A percentile compares a stretch with the other conserved stretches of the same genome.
These are phyloP conservation scores for Neurospora sp. DNA, from an alignment of 2,329 filamentous ascomycete genomes.

Conservation along the genomic window DNA sequence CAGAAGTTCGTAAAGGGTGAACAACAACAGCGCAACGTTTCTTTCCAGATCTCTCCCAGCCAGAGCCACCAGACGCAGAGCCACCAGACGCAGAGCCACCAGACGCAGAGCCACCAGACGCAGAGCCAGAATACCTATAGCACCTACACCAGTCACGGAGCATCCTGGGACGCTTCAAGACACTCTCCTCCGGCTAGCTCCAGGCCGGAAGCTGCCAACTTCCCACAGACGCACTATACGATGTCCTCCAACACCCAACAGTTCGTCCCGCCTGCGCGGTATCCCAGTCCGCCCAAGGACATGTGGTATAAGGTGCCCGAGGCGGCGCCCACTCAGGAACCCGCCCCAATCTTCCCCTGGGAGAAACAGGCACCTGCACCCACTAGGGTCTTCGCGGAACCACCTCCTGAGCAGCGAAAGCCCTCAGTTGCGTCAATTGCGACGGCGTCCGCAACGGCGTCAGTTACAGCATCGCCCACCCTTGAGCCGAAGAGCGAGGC, in stretches of 20 bases:
- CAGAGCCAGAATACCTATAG: constrained; percentile 13
- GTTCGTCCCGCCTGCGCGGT: constrained; percentile 67
- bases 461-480: constrained; percentile 27
- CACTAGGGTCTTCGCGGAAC: constrained; percentile 50
- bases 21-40: constrained; percentile 46
- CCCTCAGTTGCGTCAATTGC: constrained; percentile 13
- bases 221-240: constrained; percentile 67
- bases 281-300: constrained; percentile 74
- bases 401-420: constrained; percentile 35
- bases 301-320: constrained; percentile 84
- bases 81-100: neutral
- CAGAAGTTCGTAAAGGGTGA: constrained; percentile 47
- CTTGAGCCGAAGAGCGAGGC: constrained; percentile 31
- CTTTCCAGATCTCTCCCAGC: constrained; percentile 57
- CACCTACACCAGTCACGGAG: constrained; percentile 14
- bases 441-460: constrained; percentile 18
- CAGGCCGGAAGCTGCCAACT: constrained; percentile 75
- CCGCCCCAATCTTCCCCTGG: constrained; percentile 82
- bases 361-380: constrained; percentile 57
- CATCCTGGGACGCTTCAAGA: constrained; percentile 46
- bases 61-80: constrained; percentile 41
- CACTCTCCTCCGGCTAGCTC: constrained; percentile 56
- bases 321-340: constrained; percentile 42
- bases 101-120: constrained; percentile 2
- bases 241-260: constrained; percentile 71